Conservation (phyloP, 257 asterid species). For the Solanum corneliomulleri region DNA sequence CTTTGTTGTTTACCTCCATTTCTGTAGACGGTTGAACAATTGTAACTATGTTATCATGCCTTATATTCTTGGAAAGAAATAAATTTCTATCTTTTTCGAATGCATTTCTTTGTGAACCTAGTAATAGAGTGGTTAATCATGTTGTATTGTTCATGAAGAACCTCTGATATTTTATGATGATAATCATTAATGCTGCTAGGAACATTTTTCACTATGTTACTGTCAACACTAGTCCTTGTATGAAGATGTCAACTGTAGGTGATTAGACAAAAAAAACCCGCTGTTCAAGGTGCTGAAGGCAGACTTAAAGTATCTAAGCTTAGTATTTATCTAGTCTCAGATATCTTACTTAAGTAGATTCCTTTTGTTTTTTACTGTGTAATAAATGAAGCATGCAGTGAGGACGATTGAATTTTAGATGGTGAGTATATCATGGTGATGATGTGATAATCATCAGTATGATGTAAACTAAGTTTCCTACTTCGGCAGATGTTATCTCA, state of each 20-base stretch:
- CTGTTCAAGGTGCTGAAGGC: neutral
- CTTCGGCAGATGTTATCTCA: neutral
- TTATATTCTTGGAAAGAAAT: constrained; percentile 3
- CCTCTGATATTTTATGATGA: neutral
- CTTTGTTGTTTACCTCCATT: neutral
- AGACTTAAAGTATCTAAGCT: neutral
- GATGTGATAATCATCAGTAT: neutral
- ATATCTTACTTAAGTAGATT: neutral
- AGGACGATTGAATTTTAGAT: neutral
- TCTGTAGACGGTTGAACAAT: neutral
- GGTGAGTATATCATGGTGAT: neutral
- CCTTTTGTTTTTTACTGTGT: neutral
- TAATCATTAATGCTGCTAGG: neutral
- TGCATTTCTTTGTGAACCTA: neutral
- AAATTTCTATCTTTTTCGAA: neutral
- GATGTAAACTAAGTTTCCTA: neutral
- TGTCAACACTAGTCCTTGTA: neutral
- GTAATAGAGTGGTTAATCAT: neutral
- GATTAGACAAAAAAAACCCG: neutral
- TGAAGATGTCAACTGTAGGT: neutral
- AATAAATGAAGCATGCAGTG: neutral
- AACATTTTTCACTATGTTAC: neutral
- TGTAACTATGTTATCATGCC: constrained; percentile 9
- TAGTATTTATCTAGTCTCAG: neutral
- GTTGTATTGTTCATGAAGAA: neutral